Conservation (phyloP, 192 early-diverging fungal genomes). For the Backusella westeae region DNA sequence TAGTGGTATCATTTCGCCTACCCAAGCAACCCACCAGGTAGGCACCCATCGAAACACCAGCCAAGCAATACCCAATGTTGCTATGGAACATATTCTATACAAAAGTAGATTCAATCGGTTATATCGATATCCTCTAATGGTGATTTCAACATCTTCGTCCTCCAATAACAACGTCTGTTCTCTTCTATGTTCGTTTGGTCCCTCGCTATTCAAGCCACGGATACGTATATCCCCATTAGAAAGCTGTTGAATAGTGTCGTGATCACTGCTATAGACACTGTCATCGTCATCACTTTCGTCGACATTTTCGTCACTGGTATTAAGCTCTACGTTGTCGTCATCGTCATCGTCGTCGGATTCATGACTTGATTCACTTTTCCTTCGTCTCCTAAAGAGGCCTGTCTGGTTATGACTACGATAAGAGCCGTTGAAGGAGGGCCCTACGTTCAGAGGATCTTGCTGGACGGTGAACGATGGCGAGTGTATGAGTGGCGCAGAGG, state of each 20-base stretch:
- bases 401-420: neutral
- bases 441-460: neutral
- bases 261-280: neutral
- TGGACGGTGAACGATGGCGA: slow-evolving; percentile 15
- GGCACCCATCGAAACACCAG: slow-evolving; percentile 88
- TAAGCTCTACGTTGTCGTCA: slow-evolving; percentile 14
- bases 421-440: neutral
- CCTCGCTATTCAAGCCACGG: neutral
- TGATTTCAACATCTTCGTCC: slow-evolving; percentile 70
- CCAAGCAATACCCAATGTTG: slow-evolving; percentile 70
- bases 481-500: slow-evolving; percentile 36
- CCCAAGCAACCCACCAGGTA: slow-evolving; percentile 66
- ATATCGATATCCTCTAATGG: slow-evolving; percentile 64
- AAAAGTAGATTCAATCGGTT: slow-evolving; percentile 45
- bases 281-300: slow-evolving; percentile 13
- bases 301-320: slow-evolving; percentile 10
- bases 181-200: slow-evolving; percentile 8
- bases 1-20: slow-evolving; percentile 61
- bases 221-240: neutral
- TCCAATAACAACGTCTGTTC: slow-evolving; percentile 50
- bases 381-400: slow-evolving; percentile 9
- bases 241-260: neutral
- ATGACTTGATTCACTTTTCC: slow-evolving; percentile 5
- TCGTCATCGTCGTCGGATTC: slow-evolving; percentile 10
- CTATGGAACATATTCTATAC: slow-evolving; percentile 63